Percentiles rank a stretch among this genome's conserved stretches.
phyloP scores from a whole-genome alignment of 306 rosid species.

The Hippophae tibetana region DNA sequence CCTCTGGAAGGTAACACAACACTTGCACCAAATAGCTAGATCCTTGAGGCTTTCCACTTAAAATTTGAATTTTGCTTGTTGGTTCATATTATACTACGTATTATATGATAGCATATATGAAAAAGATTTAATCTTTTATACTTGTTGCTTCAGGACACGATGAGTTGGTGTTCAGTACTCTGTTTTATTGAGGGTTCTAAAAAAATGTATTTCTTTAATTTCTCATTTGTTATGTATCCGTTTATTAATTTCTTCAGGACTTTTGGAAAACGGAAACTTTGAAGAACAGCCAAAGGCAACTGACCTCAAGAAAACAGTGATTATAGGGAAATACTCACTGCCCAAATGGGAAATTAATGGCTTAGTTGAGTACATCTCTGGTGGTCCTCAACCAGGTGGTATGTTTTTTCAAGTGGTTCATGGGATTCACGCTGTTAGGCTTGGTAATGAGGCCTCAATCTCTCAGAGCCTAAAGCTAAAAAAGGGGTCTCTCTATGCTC shows the following conservation, averaged over 20 bases:
- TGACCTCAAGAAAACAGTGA: conserved; percentile 48
- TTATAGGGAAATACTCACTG: conserved; percentile 52
- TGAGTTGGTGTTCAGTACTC: background rate
- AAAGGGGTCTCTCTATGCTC: conserved; percentile 54
- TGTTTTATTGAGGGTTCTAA: background rate
- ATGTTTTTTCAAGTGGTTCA: conserved; percentile 79
- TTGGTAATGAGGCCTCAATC: conserved; percentile 81
- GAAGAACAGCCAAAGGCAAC: conserved; percentile 59
- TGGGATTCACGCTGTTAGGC: conserved; percentile 87
- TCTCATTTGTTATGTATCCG: background rate
- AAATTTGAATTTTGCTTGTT: conserved; percentile 4
- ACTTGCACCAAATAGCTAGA: background rate
- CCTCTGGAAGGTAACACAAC: conserved; percentile 48
- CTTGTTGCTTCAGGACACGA: too few relatives aligned
- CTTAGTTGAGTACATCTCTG: conserved; percentile 76
- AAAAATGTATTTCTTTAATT: background rate
- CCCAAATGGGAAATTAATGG: conserved; percentile 88
- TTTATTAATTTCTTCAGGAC: conserved; percentile 31
- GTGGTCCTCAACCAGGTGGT: conserved; percentile 92
- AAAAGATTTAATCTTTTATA: too few relatives aligned
- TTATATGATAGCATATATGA: too few relatives aligned
- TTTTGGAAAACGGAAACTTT: conserved; percentile 76
- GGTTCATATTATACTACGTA: background rate
- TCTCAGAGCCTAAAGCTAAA: conserved; percentile 69
- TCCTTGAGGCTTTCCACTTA: conserved; percentile 2